These are phyloP conservation scores for Vigna angularis DNA, from an alignment of 306 rosid species.

Conservation along the genomic window DNA sequence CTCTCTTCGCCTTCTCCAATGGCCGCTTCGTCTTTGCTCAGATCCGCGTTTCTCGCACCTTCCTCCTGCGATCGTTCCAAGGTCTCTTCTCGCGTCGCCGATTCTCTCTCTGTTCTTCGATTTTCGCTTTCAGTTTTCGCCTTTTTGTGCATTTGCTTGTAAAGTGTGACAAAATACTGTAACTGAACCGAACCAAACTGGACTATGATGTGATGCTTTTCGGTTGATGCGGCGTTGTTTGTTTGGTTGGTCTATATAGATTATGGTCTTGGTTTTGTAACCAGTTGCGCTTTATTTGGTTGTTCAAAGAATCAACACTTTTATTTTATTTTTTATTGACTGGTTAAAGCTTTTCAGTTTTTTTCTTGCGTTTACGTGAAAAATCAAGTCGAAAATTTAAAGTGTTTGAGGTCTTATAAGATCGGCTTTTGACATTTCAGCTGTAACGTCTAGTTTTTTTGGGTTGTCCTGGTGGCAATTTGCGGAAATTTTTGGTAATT, in stretches of 20 bases:
- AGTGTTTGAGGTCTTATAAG: not conserved
- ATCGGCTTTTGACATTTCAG: not conserved
- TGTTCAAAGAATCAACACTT: not conserved
- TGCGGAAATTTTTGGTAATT: not conserved
- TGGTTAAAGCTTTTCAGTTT: not conserved
- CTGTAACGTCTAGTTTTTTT: not conserved
- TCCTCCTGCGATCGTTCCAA: slow-evolving; percentile 55
- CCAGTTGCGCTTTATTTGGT: not conserved
- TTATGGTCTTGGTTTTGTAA: not conserved
- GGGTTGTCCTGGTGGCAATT: not conserved
- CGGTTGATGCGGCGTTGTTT: not conserved
- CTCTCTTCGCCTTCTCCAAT: slow-evolving; percentile 49
- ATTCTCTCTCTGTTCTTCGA: not conserved
- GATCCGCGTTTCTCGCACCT: slow-evolving; percentile 67
- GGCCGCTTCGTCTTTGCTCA: slow-evolving; percentile 73
- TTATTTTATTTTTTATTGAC: not conserved
- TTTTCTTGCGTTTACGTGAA: not conserved
- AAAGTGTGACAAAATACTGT: not conserved
- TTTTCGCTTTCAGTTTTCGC: not conserved
- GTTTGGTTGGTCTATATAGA: not conserved
- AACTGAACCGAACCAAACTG: not conserved
- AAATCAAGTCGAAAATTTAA: not conserved
- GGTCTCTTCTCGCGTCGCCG: slow-evolving; percentile 43
- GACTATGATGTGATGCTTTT: not conserved
- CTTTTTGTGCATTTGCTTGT: not conserved